Percentiles rank a stretch among this genome's conserved stretches.
Conservation (phyloP, 192 early-diverging fungal species). For the Umbelopsis ramanniana region DNA sequence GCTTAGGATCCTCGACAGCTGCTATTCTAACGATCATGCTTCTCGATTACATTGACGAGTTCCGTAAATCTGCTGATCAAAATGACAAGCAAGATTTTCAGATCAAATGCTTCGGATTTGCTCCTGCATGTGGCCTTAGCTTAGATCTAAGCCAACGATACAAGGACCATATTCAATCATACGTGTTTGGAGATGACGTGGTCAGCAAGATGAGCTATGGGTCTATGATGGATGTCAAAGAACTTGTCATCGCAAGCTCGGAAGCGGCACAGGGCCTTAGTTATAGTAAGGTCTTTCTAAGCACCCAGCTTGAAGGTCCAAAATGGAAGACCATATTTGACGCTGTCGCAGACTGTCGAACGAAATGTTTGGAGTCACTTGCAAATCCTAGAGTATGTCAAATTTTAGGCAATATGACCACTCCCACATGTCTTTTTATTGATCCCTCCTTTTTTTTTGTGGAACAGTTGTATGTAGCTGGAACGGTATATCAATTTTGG, state of each 20-base stretch:
- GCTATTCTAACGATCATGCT: conserved; percentile 79
- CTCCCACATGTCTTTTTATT: not conserved
- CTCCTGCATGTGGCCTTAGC: conserved; percentile 52
- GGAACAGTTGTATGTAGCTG: conserved; percentile 41
- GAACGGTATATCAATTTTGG: conserved; percentile 46
- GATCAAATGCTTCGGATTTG: conserved; percentile 55
- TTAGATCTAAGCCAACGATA: conserved; percentile 56
- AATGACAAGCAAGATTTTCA: conserved; percentile 37
- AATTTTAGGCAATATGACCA: not conserved
- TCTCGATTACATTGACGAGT: conserved; percentile 60
- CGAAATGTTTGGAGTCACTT: conserved; percentile 32
- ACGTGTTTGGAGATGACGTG: conserved; percentile 62
- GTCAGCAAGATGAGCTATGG: conserved; percentile 63
- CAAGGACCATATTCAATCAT: conserved; percentile 56
- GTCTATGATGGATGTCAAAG: conserved; percentile 63
- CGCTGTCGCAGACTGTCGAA: conserved; percentile 43
- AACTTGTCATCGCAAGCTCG: conserved; percentile 53
- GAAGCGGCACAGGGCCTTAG: conserved; percentile 55
- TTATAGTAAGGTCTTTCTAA: conserved; percentile 48
- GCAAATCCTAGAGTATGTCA: conserved; percentile 39
- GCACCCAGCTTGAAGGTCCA: conserved; percentile 35
- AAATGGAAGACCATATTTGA: conserved; percentile 50
- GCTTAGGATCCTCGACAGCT: conserved; percentile 75
- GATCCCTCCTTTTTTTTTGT: not conserved
- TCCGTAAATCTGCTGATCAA: conserved; percentile 38